phyloP scores from a whole-genome alignment of 257 asterid species.

The Henckelia pumila region DNA sequence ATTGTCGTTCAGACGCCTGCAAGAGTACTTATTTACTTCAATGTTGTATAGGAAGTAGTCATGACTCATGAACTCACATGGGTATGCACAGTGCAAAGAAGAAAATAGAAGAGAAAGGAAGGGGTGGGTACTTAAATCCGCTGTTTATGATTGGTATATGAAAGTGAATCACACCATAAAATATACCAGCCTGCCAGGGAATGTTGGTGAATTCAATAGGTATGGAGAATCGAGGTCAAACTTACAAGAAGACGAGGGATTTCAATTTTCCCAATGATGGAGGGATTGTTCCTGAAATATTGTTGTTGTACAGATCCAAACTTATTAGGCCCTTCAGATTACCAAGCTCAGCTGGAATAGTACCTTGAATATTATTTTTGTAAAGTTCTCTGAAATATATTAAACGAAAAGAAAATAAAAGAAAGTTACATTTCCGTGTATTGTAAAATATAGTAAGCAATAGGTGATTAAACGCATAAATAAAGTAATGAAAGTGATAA shows the following conservation, averaged over 20 bases:
- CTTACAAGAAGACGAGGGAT: constrained; percentile 86
- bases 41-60: background rate
- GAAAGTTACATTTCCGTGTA: constrained; percentile 9
- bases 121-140: background rate
- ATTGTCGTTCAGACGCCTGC: constrained; percentile 81
- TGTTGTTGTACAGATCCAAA: constrained; percentile 92
- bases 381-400: constrained; percentile 73
- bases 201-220: constrained; percentile 21
- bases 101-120: background rate
- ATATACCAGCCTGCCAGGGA: background rate
- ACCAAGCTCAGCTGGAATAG: constrained; percentile 82
- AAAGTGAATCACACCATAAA: constrained; percentile 10
- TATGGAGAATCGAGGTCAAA: constrained; percentile 17
- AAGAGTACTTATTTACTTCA: constrained; percentile 22
- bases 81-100: background rate
- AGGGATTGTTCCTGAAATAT: constrained; percentile 74
- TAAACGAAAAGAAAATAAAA: background rate
- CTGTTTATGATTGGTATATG: background rate
- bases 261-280: constrained; percentile 73
- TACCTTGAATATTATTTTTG: constrained; percentile 79
- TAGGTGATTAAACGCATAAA: background rate
- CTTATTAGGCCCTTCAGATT: constrained; percentile 81
- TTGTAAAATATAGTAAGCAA: constrained; percentile 1
- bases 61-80: background rate
- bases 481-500: background rate